phyloP scores from a whole-genome alignment of 202 grass and related monocot genomes.

The Bolboschoenoplectus hybrid region DNA sequence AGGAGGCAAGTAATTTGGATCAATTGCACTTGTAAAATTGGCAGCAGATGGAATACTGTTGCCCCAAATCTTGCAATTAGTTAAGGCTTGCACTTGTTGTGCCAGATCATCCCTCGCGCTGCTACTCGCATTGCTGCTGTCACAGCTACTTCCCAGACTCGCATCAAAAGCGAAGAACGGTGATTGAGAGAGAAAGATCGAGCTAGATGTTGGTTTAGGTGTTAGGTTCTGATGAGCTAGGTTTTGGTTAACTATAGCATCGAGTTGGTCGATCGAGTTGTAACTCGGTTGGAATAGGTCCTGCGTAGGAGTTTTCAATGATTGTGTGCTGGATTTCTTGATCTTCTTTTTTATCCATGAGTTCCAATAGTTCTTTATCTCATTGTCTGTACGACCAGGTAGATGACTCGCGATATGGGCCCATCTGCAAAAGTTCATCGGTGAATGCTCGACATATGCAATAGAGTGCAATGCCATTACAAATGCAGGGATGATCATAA shows the following conservation, averaged over 20 bases:
- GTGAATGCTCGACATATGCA: slow-evolving; percentile 9
- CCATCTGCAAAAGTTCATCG: slow-evolving; percentile 61
- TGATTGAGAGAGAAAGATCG: slow-evolving; percentile 48
- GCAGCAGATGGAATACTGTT: slow-evolving; percentile 46
- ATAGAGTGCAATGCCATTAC: slow-evolving; percentile 9
- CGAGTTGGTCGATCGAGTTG: slow-evolving; percentile 54
- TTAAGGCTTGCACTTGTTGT: slow-evolving; percentile 39
- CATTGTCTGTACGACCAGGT: slow-evolving; percentile 93
- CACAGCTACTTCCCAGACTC: slow-evolving; percentile 35
- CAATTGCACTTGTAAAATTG: slow-evolving; percentile 56
- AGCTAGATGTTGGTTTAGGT: slow-evolving; percentile 19
- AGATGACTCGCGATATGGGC: slow-evolving; percentile 98
- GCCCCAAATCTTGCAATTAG: slow-evolving; percentile 46
- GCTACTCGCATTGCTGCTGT: slow-evolving; percentile 28
- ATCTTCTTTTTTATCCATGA: slow-evolving; percentile 99
- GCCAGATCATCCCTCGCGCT: slow-evolving; percentile 32
- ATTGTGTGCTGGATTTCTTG: slow-evolving; percentile 51
- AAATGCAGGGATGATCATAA: slow-evolving; percentile 1
- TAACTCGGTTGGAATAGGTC: slow-evolving; percentile 47
- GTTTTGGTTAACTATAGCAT: slow-evolving; percentile 60
- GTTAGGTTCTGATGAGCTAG: slow-evolving; percentile 44
- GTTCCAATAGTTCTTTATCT: slow-evolving; percentile 99
- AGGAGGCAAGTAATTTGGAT: slow-evolving; percentile 66
- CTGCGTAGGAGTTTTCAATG: slow-evolving; percentile 38
- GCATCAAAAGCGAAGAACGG: slow-evolving; percentile 85